Base-by-base conservation (phyloP, 129 eudicot genomes). In the Flaveria brownii region DNA sequence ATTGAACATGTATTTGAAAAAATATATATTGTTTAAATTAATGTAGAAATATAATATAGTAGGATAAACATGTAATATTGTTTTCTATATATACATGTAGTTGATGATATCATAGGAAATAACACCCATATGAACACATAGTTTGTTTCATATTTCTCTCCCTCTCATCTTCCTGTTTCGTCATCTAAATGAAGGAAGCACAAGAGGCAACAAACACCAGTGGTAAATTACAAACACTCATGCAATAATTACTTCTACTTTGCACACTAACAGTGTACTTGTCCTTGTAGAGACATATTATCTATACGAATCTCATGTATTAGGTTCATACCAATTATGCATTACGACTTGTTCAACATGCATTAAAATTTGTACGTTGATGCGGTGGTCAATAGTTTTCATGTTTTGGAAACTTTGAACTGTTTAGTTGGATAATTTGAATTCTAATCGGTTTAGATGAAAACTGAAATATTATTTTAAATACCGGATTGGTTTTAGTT, bases 181-280 rank as follows among this genome's bases (percentile, higher is more conserved):
- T 74, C 25, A 74, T 45, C 66, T 18, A 62, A 62, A 75, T 75
- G 79, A 33, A 43, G 71, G 49, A 75, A 50, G 61, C 55, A 46
- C 71, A 62, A 47, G 30, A 28, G 47, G 49, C 79, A 28, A 46
- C 65, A 7, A 43, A 23, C 17, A 25, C 20, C 20, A 15, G 33
- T 47, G 54, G 55, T 50, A 30, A 54, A 2, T 15, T 17, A 43
- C 9, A 74, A 74, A 28, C 43, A 22, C 23, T 59, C 65, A 22
- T 22, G 20, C 78, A 14, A 20, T 12, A 28, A 9, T 12, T 8
- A 75, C 72, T 46, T 75, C 72, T 61, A 75, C 47, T 45, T 10
- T 30, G 9, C 51, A 5, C 20, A 62, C 28, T 63, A 33, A 30
- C 28, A 47, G 72, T 62, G 59, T 63, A 75, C 79, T 4, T 6